Conservation (phyloP, 306 rosid species). For the Ormosia semicastrata region DNA sequence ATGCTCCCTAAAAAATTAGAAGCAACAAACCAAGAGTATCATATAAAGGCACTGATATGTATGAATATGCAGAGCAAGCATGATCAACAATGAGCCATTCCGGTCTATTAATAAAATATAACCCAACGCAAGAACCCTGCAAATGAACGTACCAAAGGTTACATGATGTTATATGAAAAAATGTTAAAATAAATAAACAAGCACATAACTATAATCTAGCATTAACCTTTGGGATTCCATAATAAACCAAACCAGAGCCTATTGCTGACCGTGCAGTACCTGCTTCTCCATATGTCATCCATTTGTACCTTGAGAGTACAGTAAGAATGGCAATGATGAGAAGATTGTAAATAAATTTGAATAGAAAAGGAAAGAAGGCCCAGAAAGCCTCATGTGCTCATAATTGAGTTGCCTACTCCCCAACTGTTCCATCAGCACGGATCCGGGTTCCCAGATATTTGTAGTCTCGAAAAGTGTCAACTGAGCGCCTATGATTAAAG, state of each 20-base stretch:
- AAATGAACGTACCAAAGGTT: slow-evolving; percentile 10
- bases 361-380: background rate
- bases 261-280: slow-evolving; percentile 81
- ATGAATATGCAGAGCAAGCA: slow-evolving; percentile 97
- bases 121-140: slow-evolving; percentile 82
- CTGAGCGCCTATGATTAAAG: slow-evolving; percentile 63
- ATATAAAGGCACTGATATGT: slow-evolving; percentile 89
- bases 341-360: slow-evolving; percentile 15
- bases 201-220: slow-evolving; percentile 18
- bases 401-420: slow-evolving; percentile 69
- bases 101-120: slow-evolving; percentile 93
- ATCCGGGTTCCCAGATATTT: slow-evolving; percentile 90
- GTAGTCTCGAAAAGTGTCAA: slow-evolving; percentile 79
- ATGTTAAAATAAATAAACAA: background rate
- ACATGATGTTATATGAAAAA: slow-evolving; percentile 23
- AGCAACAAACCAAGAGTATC: slow-evolving; percentile 88
- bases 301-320: slow-evolving; percentile 73
- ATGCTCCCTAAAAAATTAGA: background rate
- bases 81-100: slow-evolving; percentile 98
- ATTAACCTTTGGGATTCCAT: slow-evolving; percentile 80
- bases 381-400: slow-evolving; percentile 14
- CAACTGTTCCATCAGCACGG: slow-evolving; percentile 90
- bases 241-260: slow-evolving; percentile 86
- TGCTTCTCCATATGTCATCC: slow-evolving; percentile 98
- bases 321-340: slow-evolving; percentile 26